Percentiles rank a stretch among this genome's conserved stretches.
phyloP scores from a whole-genome alignment of 306 rosid genomes.

The Acacia crassicarpa region DNA sequence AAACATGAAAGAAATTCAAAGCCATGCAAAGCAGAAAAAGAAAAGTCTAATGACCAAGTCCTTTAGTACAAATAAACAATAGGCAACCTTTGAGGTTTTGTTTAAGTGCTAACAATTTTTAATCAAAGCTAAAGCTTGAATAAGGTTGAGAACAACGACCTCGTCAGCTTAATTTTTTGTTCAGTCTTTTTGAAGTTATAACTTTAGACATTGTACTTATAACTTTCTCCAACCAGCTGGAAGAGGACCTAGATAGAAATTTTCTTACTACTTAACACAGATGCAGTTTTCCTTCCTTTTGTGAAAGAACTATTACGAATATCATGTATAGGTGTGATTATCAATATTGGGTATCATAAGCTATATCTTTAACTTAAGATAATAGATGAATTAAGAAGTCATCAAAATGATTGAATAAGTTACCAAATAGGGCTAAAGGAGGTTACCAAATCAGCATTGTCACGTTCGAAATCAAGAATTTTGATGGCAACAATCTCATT shows the following conservation, averaged over 20 bases:
- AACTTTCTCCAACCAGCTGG: neutral
- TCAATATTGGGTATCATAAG: too few species aligned
- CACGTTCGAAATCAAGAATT: conserved; percentile 87
- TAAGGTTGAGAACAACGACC: too few species aligned
- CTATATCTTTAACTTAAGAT: too few species aligned
- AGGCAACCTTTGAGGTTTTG: neutral
- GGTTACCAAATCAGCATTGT: conserved; percentile 78
- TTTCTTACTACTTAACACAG: neutral
- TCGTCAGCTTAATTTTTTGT: too few species aligned
- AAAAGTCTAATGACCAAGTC: too few species aligned
- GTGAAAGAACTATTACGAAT: too few species aligned
- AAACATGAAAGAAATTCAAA: neutral
- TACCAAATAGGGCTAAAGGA: neutral
- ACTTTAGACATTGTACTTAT: too few species aligned
- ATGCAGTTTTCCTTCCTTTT: neutral
- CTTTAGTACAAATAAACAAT: neutral
- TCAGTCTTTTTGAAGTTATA: too few species aligned
- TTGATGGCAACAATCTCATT: conserved; percentile 80
- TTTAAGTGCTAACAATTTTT: neutral
- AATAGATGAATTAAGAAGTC: too few species aligned
- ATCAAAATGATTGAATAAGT: neutral
- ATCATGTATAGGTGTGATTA: too few species aligned
- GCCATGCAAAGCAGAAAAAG: too few species aligned
- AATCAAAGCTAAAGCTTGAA: too few species aligned
- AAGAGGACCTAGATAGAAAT: neutral